Percentiles rank a stretch among this genome's conserved stretches.
These are phyloP conservation scores for Teratosphaeria viscida DNA, from an alignment of 2,329 filamentous ascomycete genomes.

Conservation along the genomic window DNA sequence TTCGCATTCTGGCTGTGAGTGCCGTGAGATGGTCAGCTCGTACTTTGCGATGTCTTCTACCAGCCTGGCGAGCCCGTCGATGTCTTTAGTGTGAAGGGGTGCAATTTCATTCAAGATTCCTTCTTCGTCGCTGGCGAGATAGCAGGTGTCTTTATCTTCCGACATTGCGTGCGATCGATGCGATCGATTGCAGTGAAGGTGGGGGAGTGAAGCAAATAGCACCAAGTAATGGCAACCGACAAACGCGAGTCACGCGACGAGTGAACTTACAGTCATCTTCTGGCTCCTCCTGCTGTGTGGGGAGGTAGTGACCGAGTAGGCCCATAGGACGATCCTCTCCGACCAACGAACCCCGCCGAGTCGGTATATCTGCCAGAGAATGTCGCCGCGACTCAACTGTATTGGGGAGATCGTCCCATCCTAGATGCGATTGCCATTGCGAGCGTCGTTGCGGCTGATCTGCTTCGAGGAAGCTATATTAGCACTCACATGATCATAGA, in stretches of 20 bases:
- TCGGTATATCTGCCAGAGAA: constrained; percentile 52
- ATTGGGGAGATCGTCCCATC: constrained; percentile 51
- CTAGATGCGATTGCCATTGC: constrained; percentile 62
- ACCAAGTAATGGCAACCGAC: background rate
- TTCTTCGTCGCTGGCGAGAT: background rate
- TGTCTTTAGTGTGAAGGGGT: background rate
- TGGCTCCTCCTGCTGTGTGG: background rate
- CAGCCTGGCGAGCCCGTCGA: background rate
- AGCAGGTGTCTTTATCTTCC: background rate
- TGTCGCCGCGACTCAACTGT: constrained; percentile 66
- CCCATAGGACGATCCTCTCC: constrained; percentile 4
- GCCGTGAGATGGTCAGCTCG: background rate
- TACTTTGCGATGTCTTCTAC: background rate
- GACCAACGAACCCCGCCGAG: constrained; percentile 26
- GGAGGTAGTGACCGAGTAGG: background rate
- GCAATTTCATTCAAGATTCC: background rate
- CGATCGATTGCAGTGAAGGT: background rate
- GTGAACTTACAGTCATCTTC: background rate
- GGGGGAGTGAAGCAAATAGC: background rate
- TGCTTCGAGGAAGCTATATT: constrained; percentile 4
- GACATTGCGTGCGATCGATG: background rate
- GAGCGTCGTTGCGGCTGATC: constrained; percentile 19
- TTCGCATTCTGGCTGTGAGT: background rate
- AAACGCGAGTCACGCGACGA: background rate
- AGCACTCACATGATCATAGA: background rate